Evolutionary conservation across 176 grass and related monocot genomes (phyloP).

Genomic region (Bonia amplexicaulis): DNA sequence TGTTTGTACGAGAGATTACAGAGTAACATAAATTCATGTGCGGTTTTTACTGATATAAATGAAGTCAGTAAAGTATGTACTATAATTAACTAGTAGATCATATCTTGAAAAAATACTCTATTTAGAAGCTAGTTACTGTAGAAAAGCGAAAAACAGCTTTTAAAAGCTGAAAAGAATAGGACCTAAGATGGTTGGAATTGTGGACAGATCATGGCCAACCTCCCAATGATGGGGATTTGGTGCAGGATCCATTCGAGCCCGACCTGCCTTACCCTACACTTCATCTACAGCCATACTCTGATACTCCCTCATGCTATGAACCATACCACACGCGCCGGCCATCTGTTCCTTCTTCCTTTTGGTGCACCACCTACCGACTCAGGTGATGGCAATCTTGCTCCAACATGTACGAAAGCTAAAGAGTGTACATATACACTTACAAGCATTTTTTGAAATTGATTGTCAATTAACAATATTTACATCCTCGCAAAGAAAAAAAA

Average conservation of each 20-base stretch:
- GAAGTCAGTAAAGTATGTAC: too few relatives aligned
- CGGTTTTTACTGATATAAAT: too few relatives aligned
- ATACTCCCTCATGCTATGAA: not conserved
- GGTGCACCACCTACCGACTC: constrained; percentile 28
- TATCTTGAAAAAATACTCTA: too few relatives aligned
- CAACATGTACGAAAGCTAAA: constrained; percentile 8
- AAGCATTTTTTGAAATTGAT: not conserved
- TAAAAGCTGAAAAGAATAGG: too few relatives aligned
- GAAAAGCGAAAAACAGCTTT: too few relatives aligned
- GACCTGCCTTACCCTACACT: constrained; percentile 44
- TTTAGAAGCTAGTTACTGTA: too few relatives aligned
- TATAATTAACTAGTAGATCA: too few relatives aligned
- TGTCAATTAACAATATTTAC: not conserved
- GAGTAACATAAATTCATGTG: too few relatives aligned
- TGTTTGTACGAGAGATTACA: too few relatives aligned
- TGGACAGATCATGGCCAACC: constrained; percentile 13
- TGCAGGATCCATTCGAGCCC: constrained; percentile 23
- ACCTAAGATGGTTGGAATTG: constrained; percentile 14
- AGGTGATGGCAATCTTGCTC: constrained; percentile 19
- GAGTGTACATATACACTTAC: not conserved
- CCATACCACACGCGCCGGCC: constrained; percentile 1
- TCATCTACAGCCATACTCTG: constrained; percentile 28
- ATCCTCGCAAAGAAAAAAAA: not conserved
- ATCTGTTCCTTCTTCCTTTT: constrained; percentile 1
- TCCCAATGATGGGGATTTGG: constrained; percentile 33